Evolutionary conservation across 306 rosid species (phyloP).

Genomic region (Rosa lucieae): DNA sequence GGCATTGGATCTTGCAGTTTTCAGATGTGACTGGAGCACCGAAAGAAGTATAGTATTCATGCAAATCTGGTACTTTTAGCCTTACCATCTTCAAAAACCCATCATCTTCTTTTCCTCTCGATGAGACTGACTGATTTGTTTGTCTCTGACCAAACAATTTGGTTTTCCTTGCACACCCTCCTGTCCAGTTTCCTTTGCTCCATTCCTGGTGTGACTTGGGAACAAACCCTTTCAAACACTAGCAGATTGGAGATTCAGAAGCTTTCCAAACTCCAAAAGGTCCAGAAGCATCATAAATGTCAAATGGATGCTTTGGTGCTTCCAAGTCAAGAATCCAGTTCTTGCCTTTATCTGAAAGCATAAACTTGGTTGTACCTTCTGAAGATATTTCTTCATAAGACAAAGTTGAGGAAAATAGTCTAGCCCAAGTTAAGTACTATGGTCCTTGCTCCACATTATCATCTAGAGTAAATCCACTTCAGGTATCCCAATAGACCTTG

Average conservation of each 20-base stretch:
- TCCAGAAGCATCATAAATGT: conserved; percentile 12
- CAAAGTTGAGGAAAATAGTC: neutral
- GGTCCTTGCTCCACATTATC: conserved; percentile 31
- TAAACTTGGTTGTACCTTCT: conserved; percentile 1
- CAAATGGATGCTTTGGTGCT: neutral
- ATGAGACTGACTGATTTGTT: neutral
- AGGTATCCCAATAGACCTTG: conserved; percentile 43
- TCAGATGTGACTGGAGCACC: neutral
- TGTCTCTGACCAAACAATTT: conserved; percentile 6
- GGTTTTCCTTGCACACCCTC: conserved; percentile 14
- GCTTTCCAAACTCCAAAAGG: conserved; percentile 17
- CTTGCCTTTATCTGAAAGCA: neutral
- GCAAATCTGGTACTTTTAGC: conserved; percentile 19
- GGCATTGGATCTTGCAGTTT: conserved; percentile 22
- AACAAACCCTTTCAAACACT: conserved; percentile 12
- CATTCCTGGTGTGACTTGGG: neutral
- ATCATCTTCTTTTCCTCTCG: neutral
- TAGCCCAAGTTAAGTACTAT: conserved; percentile 16
- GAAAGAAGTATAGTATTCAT: neutral
- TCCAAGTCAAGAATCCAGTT: neutral
- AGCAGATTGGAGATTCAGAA: neutral
- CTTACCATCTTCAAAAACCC: conserved; percentile 1
- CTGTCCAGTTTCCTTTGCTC: conserved; percentile 12
- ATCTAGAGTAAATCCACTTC: conserved; percentile 16
- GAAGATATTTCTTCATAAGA: conserved; percentile 13